These are phyloP conservation scores for Melocanna baccifera DNA, from an alignment of 176 grass and related monocot species.

Conservation along the genomic window DNA sequence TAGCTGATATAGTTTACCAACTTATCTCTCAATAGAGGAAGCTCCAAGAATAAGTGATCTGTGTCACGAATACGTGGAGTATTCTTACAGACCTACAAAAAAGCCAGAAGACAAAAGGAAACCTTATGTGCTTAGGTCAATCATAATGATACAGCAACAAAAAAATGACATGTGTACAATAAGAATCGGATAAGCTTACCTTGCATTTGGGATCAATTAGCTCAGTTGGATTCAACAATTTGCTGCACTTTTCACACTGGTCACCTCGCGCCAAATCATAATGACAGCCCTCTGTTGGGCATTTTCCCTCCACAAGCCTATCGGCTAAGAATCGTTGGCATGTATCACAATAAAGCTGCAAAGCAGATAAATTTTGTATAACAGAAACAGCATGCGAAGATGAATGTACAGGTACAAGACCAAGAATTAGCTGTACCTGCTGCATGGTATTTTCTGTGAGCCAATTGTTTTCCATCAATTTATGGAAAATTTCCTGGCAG, in stretches of 20 bases:
- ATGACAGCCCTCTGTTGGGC: constrained; percentile 73
- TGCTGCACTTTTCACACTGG: constrained; percentile 95
- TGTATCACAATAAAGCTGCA: constrained; percentile 83
- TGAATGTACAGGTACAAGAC: neutral
- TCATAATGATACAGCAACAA: neutral
- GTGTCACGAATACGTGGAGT: constrained; percentile 81
- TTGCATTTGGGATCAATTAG: constrained; percentile 93
- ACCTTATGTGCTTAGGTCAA: constrained; percentile 5
- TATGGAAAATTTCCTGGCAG: constrained; percentile 90
- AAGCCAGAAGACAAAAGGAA: neutral
- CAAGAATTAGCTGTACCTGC: constrained; percentile 55
- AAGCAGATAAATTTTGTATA: neutral
- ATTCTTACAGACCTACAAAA: constrained; percentile 68
- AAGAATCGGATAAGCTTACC: constrained; percentile 41
- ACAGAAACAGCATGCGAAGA: constrained; percentile 16
- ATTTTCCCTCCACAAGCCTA: constrained; percentile 86
- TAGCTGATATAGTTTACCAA: constrained; percentile 80
- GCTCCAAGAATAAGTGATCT: constrained; percentile 95
- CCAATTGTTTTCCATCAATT: constrained; percentile 91
- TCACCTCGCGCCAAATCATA: constrained; percentile 79
- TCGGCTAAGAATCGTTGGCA: constrained; percentile 90
- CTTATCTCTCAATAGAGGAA: constrained; percentile 76
- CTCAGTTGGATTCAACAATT: constrained; percentile 90
- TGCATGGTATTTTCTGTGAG: constrained; percentile 96
- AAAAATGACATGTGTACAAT: neutral